These are phyloP conservation scores for Hypoxylon sp. DNA, from an alignment of 2,329 filamentous ascomycete genomes.

Conservation along the genomic window DNA sequence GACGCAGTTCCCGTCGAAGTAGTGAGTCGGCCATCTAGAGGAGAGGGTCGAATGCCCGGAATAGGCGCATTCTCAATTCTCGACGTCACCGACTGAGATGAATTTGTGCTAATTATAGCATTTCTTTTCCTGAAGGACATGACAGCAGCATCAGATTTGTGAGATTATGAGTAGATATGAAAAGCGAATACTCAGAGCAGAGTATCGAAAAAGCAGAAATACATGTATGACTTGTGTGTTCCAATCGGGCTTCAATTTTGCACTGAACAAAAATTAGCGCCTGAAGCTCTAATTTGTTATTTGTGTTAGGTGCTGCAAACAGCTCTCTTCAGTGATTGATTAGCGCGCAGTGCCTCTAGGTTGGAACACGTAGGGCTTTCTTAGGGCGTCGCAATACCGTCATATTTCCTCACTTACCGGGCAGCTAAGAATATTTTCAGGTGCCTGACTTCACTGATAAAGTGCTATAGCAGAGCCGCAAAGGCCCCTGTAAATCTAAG, in stretches of 20 bases:
- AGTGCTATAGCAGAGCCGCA: conserved; percentile 33
- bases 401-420: too few relatives aligned
- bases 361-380: too few relatives aligned
- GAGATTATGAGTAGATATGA: not conserved
- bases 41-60: conserved; percentile 77
- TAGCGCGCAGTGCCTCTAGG: too few relatives aligned
- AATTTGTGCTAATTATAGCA: conserved; percentile 55
- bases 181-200: not conserved
- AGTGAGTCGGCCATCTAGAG: conserved; percentile 84
- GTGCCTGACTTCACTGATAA: too few relatives aligned
- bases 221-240: not conserved
- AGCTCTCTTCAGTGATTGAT: conserved; percentile 5
- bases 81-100: conserved; percentile 45
- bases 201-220: too few relatives aligned
- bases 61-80: conserved; percentile 51
- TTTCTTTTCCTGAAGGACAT: conserved; percentile 70
- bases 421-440: too few relatives aligned
- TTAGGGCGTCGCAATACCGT: too few relatives aligned
- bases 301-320: conserved; percentile 8
- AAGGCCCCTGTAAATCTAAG: conserved; percentile 35
- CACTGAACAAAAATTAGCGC: not conserved
- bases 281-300: conserved; percentile 6
- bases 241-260: conserved; percentile 9
- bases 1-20: conserved; percentile 92
- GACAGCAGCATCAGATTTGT: not conserved